Evolutionary conservation across 257 asterid genomes (phyloP), one percentile per base, ranked within the genome.

Genomic region (Linderniella brevidens): DNA sequence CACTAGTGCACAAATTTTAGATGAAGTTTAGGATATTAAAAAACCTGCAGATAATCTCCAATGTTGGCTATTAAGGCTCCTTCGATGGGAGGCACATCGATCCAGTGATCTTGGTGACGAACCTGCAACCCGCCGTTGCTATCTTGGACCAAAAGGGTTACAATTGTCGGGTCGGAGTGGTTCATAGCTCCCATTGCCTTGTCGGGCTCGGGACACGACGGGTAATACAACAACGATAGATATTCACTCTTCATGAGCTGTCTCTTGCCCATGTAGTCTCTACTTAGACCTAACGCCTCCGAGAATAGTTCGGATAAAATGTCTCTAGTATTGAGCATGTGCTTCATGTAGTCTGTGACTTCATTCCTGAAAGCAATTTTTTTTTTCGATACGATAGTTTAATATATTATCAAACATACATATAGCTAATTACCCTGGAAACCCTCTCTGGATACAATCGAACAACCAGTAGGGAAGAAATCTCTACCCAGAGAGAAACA

Each of bases 1-100:
- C 32, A 25, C 32, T n/a, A n/a, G n/a, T n/a, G 32, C 3, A 25
- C 32, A 6, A 25, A 25, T 25, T 3, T 2, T 25, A 6, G 32
- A 25, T 2, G 32, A 25, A 6, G 32, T 3, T 25, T 25, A 3
- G 32, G 4, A n/a, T n/a, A n/a, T 25, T 25, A 6, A 6, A 25
- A 25, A 25, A 25, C 94, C 92, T 82, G 87, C 47, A 79, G 64
- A 54, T 71, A 69, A 55, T 76, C 87, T 52, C 94, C 92, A 48
- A 83, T 63, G 66, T 83, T 79, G 61, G 65, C 77, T 5, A 83
- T 56, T 9, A 79, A 55, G 49, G 82, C 82, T 19, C 85, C 88
- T 0, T 68, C 73, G 38, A 77, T 37, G 13, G 94, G 88, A 20
- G 72, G 78, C 48, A 79, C 83, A 48, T 83, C 80, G 36, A 74